These are phyloP conservation scores for Ricinus communis DNA, from an alignment of 345 rosid species.

Conservation along the genomic window DNA sequence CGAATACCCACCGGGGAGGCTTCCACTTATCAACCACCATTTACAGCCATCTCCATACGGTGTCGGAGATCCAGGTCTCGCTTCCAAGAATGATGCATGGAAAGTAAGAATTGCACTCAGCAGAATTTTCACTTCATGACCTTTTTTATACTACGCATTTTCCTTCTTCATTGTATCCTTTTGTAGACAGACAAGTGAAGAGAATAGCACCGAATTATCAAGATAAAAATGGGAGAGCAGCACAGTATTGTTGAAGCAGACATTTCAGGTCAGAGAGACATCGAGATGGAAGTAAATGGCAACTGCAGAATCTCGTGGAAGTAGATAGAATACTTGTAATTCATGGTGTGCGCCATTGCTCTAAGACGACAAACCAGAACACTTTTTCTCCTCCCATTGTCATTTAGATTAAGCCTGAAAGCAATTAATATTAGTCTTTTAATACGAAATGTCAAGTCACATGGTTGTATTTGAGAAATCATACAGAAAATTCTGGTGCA, in stretches of 20 bases:
- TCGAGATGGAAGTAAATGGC: neutral
- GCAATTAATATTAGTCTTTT: neutral
- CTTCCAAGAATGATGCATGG: constrained; percentile 27
- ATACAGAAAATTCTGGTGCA: too few species aligned
- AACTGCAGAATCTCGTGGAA: neutral
- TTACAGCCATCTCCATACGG: constrained; percentile 22
- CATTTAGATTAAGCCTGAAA: too few species aligned
- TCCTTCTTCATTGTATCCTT: neutral
- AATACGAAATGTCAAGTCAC: neutral
- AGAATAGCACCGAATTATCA: constrained; percentile 6
- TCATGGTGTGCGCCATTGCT: neutral
- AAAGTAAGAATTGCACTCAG: constrained; percentile 26
- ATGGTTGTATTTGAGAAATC: too few species aligned
- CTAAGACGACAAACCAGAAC: neutral
- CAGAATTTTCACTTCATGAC: constrained; percentile 5
- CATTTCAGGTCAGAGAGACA: neutral
- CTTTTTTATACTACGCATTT: neutral
- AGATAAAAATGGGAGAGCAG: neutral
- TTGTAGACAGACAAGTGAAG: constrained; percentile 27
- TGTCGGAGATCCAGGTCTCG: constrained; percentile 18
- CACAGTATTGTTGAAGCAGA: neutral
- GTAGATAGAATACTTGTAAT: neutral
- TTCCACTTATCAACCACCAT: constrained; percentile 36
- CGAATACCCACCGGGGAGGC: constrained; percentile 26
- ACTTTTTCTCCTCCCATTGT: too few species aligned